These are phyloP conservation scores for Moringa oleifera DNA, from an alignment of 345 rosid genomes.

Conservation along the genomic window DNA sequence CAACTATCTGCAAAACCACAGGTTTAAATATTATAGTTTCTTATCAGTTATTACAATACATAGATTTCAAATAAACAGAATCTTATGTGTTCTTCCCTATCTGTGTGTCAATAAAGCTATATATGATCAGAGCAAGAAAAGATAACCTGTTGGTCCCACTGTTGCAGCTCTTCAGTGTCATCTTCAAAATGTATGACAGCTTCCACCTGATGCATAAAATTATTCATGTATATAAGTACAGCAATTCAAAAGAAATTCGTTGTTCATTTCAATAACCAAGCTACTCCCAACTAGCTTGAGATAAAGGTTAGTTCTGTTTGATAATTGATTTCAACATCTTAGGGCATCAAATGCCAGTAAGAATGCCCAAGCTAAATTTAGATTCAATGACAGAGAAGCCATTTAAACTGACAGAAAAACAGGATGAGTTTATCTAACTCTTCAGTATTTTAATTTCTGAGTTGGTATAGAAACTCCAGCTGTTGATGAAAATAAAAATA, in stretches of 20 bases:
- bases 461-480: background rate
- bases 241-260: too few species aligned
- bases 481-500: background rate
- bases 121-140: background rate
- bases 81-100: background rate
- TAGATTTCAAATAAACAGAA: background rate
- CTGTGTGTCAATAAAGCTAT: background rate
- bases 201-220: conserved; percentile 57
- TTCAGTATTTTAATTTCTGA: background rate
- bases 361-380: too few species aligned
- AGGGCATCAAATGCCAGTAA: too few species aligned
- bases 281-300: too few species aligned
- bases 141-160: conserved; percentile 95
- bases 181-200: conserved; percentile 97
- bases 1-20: conserved; percentile 61
- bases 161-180: conserved; percentile 89
- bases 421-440: too few species aligned
- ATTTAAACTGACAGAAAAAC: too few species aligned
- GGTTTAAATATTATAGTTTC: too few species aligned
- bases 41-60: too few species aligned
- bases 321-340: too few species aligned
- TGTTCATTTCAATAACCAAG: too few species aligned
- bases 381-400: too few species aligned
- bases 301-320: too few species aligned
- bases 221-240: background rate